Conservation (phyloP, 495 filamentous ascomycete species). For the Glarea lozoyensis region DNA sequence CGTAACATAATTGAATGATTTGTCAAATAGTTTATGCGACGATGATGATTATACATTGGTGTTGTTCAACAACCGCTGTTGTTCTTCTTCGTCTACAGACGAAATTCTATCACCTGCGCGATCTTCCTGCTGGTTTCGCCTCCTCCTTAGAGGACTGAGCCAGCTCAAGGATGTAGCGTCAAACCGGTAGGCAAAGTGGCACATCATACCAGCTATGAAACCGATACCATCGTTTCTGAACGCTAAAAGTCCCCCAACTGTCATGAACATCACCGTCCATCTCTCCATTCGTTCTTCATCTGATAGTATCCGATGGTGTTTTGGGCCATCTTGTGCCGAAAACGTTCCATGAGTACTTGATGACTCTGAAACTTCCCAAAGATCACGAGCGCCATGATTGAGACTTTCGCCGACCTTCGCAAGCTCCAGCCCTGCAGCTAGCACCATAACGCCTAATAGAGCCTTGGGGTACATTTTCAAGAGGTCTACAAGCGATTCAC, state of each 20-base stretch:
- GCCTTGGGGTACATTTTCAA: conserved; percentile 61
- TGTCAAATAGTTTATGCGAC: too few species aligned
- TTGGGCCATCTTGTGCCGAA: conserved; percentile 1
- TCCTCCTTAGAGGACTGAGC: neutral
- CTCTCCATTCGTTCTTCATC: conserved; percentile 57
- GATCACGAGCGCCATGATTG: conserved; percentile 62
- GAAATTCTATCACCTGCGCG: too few species aligned
- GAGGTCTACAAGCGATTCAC: conserved; percentile 56
- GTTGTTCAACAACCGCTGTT: too few species aligned
- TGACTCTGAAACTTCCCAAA: conserved; percentile 30
- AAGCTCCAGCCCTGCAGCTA: conserved; percentile 81
- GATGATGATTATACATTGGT: too few species aligned
- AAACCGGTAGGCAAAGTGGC: conserved; percentile 45
- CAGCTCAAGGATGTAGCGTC: conserved; percentile 14
- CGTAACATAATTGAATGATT: too few species aligned
- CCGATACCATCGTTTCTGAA: conserved; percentile 85
- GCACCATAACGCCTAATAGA: conserved; percentile 77
- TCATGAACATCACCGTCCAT: conserved; percentile 84
- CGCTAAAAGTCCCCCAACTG: conserved; percentile 58
- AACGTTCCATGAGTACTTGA: conserved; percentile 21
- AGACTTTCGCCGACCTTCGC: conserved; percentile 74
- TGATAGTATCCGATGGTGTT: conserved; percentile 30
- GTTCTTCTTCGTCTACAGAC: too few species aligned
- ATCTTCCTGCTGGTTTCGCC: too few species aligned
- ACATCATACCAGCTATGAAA: conserved; percentile 71